Evolutionary conservation across 148 eudicot genomes (phyloP).

Genomic region (Fallopia convolvulus): DNA sequence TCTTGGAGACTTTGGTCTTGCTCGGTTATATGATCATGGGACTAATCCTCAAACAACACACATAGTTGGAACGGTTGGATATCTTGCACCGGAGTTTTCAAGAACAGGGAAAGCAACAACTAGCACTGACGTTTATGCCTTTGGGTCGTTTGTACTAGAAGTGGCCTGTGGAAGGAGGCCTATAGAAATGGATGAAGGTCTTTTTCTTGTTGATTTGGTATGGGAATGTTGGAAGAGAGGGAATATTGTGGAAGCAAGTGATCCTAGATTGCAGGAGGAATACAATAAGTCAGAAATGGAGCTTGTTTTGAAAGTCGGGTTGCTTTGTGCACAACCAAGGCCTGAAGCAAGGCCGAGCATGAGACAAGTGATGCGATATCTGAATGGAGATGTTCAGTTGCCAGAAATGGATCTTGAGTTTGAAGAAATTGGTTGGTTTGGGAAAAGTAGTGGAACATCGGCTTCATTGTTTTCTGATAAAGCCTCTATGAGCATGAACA

Average conservation of each 20-base stretch:
- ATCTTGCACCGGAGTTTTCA: constrained; percentile 36
- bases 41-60: constrained; percentile 35
- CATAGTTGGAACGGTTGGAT: constrained; percentile 38
- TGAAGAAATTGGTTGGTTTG: not conserved
- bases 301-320: constrained; percentile 27
- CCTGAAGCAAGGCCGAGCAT: constrained; percentile 33
- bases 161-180: constrained; percentile 42
- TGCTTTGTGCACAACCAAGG: constrained; percentile 25
- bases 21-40: constrained; percentile 36
- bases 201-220: constrained; percentile 27
- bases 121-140: constrained; percentile 31
- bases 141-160: constrained; percentile 32
- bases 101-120: constrained; percentile 34
- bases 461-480: not conserved
- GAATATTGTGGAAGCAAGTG: constrained; percentile 20
- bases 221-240: constrained; percentile 27
- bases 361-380: constrained; percentile 30
- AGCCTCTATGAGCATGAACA: not conserved
- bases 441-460: not conserved
- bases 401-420: not conserved
- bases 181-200: constrained; percentile 9
- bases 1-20: constrained; percentile 40
- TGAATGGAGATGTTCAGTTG: constrained; percentile 17
- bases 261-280: constrained; percentile 27
- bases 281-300: constrained; percentile 23